Percentiles rank a stretch among this genome's conserved stretches.
Conservation (phyloP, 1,139 yeast genomes). For the Blastobotrys proliferans region DNA sequence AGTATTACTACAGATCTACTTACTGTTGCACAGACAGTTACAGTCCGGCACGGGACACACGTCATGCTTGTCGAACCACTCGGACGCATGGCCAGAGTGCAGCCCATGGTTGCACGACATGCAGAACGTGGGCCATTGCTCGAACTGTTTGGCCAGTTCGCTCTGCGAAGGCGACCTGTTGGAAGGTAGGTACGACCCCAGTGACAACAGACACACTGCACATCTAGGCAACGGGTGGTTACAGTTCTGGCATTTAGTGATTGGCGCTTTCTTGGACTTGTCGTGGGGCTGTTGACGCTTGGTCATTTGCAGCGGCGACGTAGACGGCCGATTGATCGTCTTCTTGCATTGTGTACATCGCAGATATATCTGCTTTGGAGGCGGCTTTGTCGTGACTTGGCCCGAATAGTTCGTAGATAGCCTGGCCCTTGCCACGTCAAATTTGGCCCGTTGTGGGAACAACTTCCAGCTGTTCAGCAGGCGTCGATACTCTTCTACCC, state of each 20-base stretch:
- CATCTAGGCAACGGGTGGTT: constrained; percentile 89
- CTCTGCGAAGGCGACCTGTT: neutral
- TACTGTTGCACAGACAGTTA: constrained; percentile 63
- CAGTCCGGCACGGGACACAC: constrained; percentile 96
- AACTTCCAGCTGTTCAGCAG: constrained; percentile 81
- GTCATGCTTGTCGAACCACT: constrained; percentile 85
- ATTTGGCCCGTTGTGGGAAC: constrained; percentile 72
- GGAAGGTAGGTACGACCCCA: constrained; percentile 44
- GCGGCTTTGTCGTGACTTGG: constrained; percentile 44
- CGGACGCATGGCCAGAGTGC: constrained; percentile 93
- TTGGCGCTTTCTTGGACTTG: too few species aligned
- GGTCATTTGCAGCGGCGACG: constrained; percentile 3
- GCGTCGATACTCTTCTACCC: constrained; percentile 69
- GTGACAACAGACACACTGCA: constrained; percentile 76
- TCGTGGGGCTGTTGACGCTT: constrained; percentile 2
- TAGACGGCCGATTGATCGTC: constrained; percentile 17
- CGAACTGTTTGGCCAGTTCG: constrained; percentile 23
- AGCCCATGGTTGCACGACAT: constrained; percentile 87
- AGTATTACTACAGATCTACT: too few species aligned
- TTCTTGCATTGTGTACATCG: constrained; percentile 83
- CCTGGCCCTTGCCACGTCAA: constrained; percentile 74
- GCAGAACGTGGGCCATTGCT: constrained; percentile 79
- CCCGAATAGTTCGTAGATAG: constrained; percentile 56
- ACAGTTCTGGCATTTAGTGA: constrained; percentile 66
- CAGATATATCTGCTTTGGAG: constrained; percentile 71